Conservation (phyloP, 441 rosid species). For the Gossypium schwendimanii region DNA sequence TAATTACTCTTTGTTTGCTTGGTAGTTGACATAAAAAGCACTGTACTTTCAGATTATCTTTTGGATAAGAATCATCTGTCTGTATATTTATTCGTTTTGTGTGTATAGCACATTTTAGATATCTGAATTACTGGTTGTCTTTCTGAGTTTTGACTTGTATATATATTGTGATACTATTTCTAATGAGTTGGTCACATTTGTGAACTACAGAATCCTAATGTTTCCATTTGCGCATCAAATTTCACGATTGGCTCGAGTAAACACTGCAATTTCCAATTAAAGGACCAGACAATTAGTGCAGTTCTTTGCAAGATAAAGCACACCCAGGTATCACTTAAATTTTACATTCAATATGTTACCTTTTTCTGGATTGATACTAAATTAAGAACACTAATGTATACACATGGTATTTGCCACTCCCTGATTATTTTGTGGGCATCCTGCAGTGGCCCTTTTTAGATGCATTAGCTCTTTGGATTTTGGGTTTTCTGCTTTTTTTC, state of each 20-base stretch:
- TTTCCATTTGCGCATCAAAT: constrained; percentile 26
- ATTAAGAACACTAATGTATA: constrained; percentile 3
- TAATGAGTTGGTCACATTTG: neutral
- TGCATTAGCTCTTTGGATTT: constrained; percentile 7
- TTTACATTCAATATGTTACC: neutral
- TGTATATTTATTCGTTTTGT: neutral
- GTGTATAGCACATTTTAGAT: neutral
- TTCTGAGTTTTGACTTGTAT: neutral
- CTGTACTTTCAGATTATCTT: neutral
- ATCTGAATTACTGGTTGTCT: neutral
- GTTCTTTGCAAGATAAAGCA: constrained; percentile 58
- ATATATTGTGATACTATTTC: neutral
- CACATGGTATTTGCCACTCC: neutral
- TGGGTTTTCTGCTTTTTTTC: neutral
- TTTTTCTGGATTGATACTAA: constrained; percentile 4
- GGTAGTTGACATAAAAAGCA: neutral
- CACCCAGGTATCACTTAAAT: constrained; percentile 40
- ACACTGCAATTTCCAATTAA: constrained; percentile 40
- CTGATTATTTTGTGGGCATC: neutral
- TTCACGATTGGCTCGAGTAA: constrained; percentile 58
- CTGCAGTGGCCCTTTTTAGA: constrained; percentile 9
- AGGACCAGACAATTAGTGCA: constrained; percentile 45
- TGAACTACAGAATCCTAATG: constrained; percentile 46
- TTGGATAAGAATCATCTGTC: neutral
- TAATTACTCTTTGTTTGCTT: neutral